A percentile compares a stretch with the other conserved stretches of the same genome.
phyloP scores from a whole-genome alignment of 225 moss, liverwort and hornwort species.

The Marchantia paleacea region DNA sequence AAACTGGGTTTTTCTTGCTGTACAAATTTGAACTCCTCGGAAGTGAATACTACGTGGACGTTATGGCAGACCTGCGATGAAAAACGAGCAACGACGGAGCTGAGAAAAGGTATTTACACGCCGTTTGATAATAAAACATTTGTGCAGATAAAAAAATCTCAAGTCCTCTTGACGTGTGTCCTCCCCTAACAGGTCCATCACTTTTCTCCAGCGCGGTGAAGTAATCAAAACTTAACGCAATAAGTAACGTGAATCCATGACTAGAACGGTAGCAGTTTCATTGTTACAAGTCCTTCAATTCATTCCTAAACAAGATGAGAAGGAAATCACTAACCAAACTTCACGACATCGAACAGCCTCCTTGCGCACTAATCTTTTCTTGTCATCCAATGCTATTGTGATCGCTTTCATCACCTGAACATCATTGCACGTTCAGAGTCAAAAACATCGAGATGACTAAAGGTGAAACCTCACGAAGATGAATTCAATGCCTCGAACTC shows the following conservation, averaged over 20 bases:
- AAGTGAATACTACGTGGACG: slow-evolving; percentile 25
- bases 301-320: not conserved
- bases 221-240: too few species aligned
- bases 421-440: not conserved
- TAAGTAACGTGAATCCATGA: not conserved
- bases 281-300: not conserved
- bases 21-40: slow-evolving; percentile 14
- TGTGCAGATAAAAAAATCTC: not conserved
- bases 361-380: slow-evolving; percentile 70
- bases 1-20: slow-evolving; percentile 17
- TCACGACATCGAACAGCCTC: slow-evolving; percentile 71
- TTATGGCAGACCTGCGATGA: slow-evolving; percentile 41
- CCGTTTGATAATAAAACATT: not conserved
- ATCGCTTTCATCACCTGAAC: slow-evolving; percentile 61
- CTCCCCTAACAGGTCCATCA: too few species aligned
- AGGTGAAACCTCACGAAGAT: not conserved
- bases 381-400: slow-evolving; percentile 66
- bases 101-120: not conserved
- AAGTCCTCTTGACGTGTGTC: not conserved
- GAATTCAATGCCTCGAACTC: not conserved
- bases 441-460: not conserved
- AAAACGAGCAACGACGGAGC: not conserved
- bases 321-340: slow-evolving; percentile 56
- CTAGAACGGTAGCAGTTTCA: not conserved
- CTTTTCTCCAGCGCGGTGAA: not conserved